Conservation (phyloP, 768 basidiomycete genomes). For the Podaxis sp. region DNA sequence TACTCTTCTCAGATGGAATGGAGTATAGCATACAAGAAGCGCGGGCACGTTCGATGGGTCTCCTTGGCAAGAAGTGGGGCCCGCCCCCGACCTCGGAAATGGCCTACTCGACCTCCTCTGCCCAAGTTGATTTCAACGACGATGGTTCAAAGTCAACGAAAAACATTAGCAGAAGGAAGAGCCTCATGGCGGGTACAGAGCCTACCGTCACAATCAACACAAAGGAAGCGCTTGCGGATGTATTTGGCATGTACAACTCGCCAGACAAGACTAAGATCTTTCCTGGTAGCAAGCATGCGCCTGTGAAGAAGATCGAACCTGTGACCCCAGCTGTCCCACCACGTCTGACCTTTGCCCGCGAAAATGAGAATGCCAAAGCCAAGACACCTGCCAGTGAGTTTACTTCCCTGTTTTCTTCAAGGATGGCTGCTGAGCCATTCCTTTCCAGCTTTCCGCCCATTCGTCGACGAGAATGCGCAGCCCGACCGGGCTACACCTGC, state of each 20-base stretch:
- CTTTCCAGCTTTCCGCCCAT: constrained; percentile 57
- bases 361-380: constrained; percentile 36
- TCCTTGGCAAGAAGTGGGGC: constrained; percentile 80
- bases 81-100: constrained; percentile 52
- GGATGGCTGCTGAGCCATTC: constrained; percentile 15
- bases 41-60: constrained; percentile 75
- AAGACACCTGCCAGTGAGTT: constrained; percentile 33
- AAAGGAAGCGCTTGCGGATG: constrained; percentile 89
- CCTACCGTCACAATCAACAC: constrained; percentile 96
- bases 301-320: constrained; percentile 62
- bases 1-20: constrained; percentile 68
- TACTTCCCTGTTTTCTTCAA: constrained; percentile 1
- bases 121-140: constrained; percentile 57
- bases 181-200: constrained; percentile 45
- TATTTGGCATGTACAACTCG: constrained; percentile 95
- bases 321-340: constrained; percentile 41
- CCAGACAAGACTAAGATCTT: constrained; percentile 69
- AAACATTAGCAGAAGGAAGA: constrained; percentile 41
- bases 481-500: constrained; percentile 39
- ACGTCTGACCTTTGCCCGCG: constrained; percentile 25
- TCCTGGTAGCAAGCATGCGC: constrained; percentile 70
- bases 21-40: constrained; percentile 88
- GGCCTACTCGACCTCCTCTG: constrained; percentile 27
- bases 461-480: constrained; percentile 56
- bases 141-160: constrained; percentile 45